A percentile compares a stretch with the other conserved stretches of the same genome.
phyloP scores from a whole-genome alignment of 495 filamentous ascomycete genomes.

The Aspergillus panamensis region DNA sequence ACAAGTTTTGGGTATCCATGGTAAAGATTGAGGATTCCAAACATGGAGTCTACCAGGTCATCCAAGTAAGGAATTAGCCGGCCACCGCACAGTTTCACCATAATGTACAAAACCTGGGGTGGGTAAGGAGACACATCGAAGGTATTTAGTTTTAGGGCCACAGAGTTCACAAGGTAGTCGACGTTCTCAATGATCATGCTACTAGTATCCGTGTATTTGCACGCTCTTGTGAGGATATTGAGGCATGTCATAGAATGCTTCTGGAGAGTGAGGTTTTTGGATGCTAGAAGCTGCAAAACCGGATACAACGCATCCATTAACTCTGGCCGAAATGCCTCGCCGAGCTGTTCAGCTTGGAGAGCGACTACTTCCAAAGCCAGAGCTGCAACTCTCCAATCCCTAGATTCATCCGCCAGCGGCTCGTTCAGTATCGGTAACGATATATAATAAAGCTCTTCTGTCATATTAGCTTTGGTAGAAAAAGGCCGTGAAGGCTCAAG shows the following conservation, averaged over 20 bases:
- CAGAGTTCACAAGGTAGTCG: conserved; percentile 93
- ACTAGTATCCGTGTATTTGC: conserved; percentile 69
- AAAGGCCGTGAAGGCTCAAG: conserved; percentile 31
- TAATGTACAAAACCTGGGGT: conserved; percentile 89
- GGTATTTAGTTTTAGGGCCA: conserved; percentile 82
- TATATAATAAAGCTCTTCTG: conserved; percentile 77
- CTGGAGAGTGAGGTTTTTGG: conserved; percentile 61
- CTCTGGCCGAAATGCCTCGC: conserved; percentile 71
- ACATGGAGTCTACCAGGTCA: conserved; percentile 83
- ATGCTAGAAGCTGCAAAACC: conserved; percentile 79
- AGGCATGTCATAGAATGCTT: conserved; percentile 81
- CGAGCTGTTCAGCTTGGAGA: conserved; percentile 63
- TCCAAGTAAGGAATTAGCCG: conserved; percentile 83
- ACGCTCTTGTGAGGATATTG: conserved; percentile 70
- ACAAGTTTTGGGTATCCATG: conserved; percentile 90
- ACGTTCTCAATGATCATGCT: conserved; percentile 86
- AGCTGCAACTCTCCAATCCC: conserved; percentile 67
- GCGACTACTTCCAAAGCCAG: conserved; percentile 73
- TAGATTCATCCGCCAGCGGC: conserved; percentile 45
- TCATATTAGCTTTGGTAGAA: conserved; percentile 50
- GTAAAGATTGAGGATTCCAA: conserved; percentile 84
- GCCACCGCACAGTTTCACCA: conserved; percentile 83
- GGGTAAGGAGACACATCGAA: conserved; percentile 90
- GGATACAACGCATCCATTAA: conserved; percentile 92
- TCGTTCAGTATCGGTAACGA: conserved; percentile 62